Base-by-base conservation (phyloP, 1,284 basidiomycete genomes). In the Sanghuangporus sanghuang region DNA sequence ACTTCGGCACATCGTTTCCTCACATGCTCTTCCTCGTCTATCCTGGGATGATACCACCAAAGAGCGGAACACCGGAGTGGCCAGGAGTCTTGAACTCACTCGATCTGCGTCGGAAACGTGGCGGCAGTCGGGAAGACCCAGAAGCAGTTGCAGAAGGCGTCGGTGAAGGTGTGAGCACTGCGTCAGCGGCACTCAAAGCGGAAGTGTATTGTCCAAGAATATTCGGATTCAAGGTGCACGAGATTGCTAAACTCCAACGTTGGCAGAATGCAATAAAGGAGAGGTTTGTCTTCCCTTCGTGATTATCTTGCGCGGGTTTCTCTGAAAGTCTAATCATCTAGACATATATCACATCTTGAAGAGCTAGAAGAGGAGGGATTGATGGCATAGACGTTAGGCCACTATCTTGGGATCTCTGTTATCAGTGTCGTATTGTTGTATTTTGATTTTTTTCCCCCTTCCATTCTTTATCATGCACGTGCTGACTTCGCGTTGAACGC, bases 1-100 rank as follows among this genome's bases (percentile, higher is more conserved):
- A 96, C 77, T 98, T 98, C 71, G 95, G 96, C 64, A 96, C 94
- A 0, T 96, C 93, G 0, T 98, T 98, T 78, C 94, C 95, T 0
- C 95, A 97, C 74, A 89, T 98, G 69, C 81, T 98, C 53, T 95
- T 95, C 79, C 92, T 98, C 79, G 93, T 96, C 49, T 96, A 97
- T 74, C 95, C 95, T 0, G 86, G 88, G 61, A 86, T 96, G 70
- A 90, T 96, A 57, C 92, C 95, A 9, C 83, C 87, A 35, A 98
- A 97, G 76, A 84, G 80, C 48, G 87, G 87, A 2, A 82, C 85
- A 12, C 80, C 84, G 23, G 85, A 86, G 27, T 32, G 27, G 27
- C 27, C 27, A 32, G 27, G 27, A 32, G 27, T 32, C 4, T 32
- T 32, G 27, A 32, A 32, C 27, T 32, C 27, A 32, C 27, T 71